Percentiles rank a stretch among this genome's conserved stretches.
These are phyloP conservation scores for Aquilaria sinensis DNA, from an alignment of 345 rosid genomes.

Conservation along the genomic window DNA sequence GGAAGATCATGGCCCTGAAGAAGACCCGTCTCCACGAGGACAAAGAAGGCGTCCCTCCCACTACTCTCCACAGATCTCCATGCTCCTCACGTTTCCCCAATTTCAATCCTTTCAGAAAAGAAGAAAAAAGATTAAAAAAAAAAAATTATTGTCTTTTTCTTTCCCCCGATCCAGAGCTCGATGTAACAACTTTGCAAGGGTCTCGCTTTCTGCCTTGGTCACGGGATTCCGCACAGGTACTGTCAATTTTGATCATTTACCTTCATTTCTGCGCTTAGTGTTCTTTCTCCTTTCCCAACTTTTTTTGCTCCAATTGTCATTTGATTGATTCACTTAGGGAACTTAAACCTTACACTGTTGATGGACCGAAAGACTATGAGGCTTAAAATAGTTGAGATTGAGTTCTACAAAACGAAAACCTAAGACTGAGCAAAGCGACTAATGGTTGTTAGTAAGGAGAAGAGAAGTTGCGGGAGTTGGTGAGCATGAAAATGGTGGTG, in stretches of 20 bases:
- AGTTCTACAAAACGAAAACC: too few relatives aligned
- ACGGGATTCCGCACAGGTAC: conserved; percentile 89
- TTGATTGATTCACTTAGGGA: conserved; percentile 38
- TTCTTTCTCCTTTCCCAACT: too few relatives aligned
- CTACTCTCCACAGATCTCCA: conserved; percentile 95
- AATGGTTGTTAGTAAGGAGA: conserved; percentile 9
- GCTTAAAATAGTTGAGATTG: conserved; percentile 74
- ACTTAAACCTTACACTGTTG: conserved; percentile 91
- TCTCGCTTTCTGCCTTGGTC: conserved; percentile 92
- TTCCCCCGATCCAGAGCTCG: conserved; percentile 48
- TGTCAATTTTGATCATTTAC: background rate
- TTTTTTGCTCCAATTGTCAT: background rate
- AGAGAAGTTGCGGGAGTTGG: conserved; percentile 31
- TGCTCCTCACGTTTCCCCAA: conserved; percentile 26
- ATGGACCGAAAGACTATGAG: conserved; percentile 68
- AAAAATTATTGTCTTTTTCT: background rate
- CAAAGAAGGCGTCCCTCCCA: conserved; percentile 97
- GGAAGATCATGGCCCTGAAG: conserved; percentile 88
- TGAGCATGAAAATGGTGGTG: conserved; percentile 47
- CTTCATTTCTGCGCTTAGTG: too few relatives aligned
- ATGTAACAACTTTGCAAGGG: conserved; percentile 98
- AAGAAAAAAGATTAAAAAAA: background rate
- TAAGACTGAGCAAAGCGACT: too few relatives aligned
- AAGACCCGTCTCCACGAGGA: conserved; percentile 98
- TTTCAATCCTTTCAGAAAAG: background rate